Base-by-base conservation (phyloP, 129 eudicot genomes). In the Flaveria ramosissima region DNA sequence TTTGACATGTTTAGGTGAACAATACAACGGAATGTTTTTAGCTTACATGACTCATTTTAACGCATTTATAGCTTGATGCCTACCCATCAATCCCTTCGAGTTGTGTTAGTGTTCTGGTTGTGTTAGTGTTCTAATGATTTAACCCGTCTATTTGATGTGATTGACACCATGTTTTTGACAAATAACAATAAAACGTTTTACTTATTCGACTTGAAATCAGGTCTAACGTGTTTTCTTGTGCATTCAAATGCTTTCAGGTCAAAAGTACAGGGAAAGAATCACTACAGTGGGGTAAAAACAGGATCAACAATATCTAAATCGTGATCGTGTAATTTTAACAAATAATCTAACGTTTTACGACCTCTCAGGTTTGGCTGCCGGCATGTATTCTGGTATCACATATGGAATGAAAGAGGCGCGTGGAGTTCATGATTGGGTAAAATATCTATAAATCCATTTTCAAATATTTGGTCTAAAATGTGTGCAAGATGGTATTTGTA, bases 401-500 rank as follows among this genome's bases (percentile, higher is more conserved):
- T 93, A 93, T 64, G 98, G 97, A 57, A 79, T 90, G 27, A 88
- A 84, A 78, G 98, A 90, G 87, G 85, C 97, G 1, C 93, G 96
- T 0, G 98, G 98, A 39, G 90, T 87, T 72, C 98, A 93, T 69
- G 98, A 93, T 70, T 93, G 98, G 97, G 98, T 93, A 86, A n/a
- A 5, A 30, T 36, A 36, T 36, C 41, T 27, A 27, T 27, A 27
- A 3, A 27, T 27, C 32, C 4, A 27, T 27, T 27, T 27, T 27
- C 32, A 27, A 0, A 27, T 27, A 27, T 27, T 27, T 67, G 21
- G 74, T 51, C 23, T 14, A 12, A 1, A 16, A 26, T 8, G 19
- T 50, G 27, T 15, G 51, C 7, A 50, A 53, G 59, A 20, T 46
- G 41, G 23, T 8, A 0, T 9, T 53, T 3, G 36, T 26, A 20